phyloP scores from a whole-genome alignment of 805 yeast genomes.

The Monosporozyma siamensis region DNA sequence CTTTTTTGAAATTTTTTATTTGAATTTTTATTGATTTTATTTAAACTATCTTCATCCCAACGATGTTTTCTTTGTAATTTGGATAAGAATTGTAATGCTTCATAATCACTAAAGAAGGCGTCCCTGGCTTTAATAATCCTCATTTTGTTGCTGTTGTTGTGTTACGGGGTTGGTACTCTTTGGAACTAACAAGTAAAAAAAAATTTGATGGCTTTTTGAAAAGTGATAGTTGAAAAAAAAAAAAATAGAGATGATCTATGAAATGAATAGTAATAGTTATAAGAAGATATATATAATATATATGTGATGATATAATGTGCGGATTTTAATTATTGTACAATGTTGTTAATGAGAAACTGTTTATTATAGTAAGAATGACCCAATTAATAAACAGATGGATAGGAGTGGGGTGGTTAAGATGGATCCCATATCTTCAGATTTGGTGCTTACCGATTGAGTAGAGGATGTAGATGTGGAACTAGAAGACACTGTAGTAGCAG shows the following conservation, averaged over 20 bases:
- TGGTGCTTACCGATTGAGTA: not conserved
- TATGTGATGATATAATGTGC: too few species aligned
- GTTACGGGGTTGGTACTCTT: not conserved
- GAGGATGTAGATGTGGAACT: constrained; percentile 6
- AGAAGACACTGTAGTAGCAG: constrained; percentile 4
- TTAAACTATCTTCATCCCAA: constrained; percentile 26
- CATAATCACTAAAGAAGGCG: constrained; percentile 48
- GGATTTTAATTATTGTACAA: too few species aligned
- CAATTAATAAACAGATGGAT: not conserved
- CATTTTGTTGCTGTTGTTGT: constrained; percentile 21
- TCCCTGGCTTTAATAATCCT: constrained; percentile 40
- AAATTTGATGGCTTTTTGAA: too few species aligned
- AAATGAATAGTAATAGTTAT: too few species aligned
- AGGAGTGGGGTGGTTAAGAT: not conserved
- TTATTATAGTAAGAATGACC: not conserved
- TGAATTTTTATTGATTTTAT: constrained; percentile 13
- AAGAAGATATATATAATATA: not conserved
- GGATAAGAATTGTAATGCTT: constrained; percentile 41
- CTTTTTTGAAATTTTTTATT: constrained; percentile 9
- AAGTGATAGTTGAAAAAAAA: too few species aligned
- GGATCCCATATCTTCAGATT: not conserved
- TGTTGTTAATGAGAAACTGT: too few species aligned
- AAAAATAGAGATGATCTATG: too few species aligned
- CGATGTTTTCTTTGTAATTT: constrained; percentile 33
- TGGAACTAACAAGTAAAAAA: too few species aligned